phyloP scores from a whole-genome alignment of 257 asterid genomes.

The Euphrasia confusa region DNA sequence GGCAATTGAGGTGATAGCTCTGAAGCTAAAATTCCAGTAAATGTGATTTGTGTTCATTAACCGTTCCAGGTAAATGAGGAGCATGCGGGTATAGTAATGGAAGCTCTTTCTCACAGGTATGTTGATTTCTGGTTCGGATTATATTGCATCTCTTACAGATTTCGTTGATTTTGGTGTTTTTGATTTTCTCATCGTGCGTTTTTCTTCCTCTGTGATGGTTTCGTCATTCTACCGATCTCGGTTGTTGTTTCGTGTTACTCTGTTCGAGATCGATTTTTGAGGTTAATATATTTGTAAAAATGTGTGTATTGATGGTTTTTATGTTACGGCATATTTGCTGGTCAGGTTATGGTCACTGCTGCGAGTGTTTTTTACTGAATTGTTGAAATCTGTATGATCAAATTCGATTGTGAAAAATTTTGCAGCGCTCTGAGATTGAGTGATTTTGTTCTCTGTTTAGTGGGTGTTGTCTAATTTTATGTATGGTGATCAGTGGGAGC shows the following conservation, averaged over 20 bases:
- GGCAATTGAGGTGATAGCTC: slow-evolving; percentile 72
- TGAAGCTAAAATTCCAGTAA: slow-evolving; percentile 6
- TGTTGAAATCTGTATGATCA: neutral
- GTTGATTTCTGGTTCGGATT: neutral
- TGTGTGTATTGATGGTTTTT: neutral
- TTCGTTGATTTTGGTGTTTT: neutral
- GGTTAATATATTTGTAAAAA: neutral
- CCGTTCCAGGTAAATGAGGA: slow-evolving; percentile 77
- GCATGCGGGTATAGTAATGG: slow-evolving; percentile 93
- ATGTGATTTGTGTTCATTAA: slow-evolving; percentile 24
- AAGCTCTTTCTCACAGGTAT: slow-evolving; percentile 85
- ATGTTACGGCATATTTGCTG: neutral
- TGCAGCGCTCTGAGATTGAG: neutral
- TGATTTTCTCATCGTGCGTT: neutral
- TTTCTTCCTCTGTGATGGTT: neutral
- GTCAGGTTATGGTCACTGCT: neutral
- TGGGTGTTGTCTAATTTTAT: neutral
- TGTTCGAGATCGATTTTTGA: slow-evolving; percentile 9
- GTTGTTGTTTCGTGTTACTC: neutral
- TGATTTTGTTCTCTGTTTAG: neutral
- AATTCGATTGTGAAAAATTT: neutral
- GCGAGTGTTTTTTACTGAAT: neutral
- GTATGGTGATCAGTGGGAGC: too few relatives aligned
- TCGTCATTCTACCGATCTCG: neutral
- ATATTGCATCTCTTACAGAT: neutral